These are phyloP conservation scores for Hyphodiscus sp. DNA, from an alignment of 2,329 filamentous ascomycete species.

Conservation along the genomic window DNA sequence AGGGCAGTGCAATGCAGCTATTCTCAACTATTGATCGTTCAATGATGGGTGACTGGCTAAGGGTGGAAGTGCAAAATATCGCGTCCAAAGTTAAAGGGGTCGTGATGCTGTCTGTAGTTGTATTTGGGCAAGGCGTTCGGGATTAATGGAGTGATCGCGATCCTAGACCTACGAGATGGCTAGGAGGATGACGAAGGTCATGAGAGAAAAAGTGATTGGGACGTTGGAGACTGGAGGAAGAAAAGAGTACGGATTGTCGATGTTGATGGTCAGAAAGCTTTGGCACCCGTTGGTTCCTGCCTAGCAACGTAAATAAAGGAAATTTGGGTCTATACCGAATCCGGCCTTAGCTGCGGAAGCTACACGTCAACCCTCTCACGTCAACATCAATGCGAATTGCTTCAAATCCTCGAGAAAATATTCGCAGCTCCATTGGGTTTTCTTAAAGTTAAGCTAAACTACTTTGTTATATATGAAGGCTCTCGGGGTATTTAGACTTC, in stretches of 20 bases:
- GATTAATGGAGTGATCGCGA: conserved; percentile 4
- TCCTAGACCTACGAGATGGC: conserved; percentile 9
- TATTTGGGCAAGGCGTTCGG: background rate
- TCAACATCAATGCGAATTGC: background rate
- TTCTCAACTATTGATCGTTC: conserved; percentile 8
- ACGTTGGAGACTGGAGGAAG: conserved; percentile 4
- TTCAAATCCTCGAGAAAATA: background rate
- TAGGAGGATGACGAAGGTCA: conserved; percentile 7
- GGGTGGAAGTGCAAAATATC: conserved; percentile 7
- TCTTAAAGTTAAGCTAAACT: background rate
- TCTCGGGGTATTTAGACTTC: too few relatives aligned
- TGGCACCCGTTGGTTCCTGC: background rate
- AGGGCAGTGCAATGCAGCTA: conserved; percentile 5
- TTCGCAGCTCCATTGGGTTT: background rate
- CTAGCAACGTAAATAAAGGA: background rate
- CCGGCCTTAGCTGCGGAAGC: background rate
- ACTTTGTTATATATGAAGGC: background rate
- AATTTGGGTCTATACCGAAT: background rate
- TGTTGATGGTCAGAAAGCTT: conserved; percentile 6
- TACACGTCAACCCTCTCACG: too few relatives aligned
- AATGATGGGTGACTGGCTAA: background rate
- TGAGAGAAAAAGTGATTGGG: conserved; percentile 6
- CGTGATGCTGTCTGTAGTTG: conserved; percentile 1
- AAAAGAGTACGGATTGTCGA: conserved; percentile 6
- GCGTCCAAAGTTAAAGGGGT: conserved; percentile 22